Percentiles rank a stretch among this genome's conserved stretches.
These are phyloP conservation scores for Talaromyces sp. DNA, from an alignment of 2,329 filamentous ascomycete genomes.

Conservation along the genomic window DNA sequence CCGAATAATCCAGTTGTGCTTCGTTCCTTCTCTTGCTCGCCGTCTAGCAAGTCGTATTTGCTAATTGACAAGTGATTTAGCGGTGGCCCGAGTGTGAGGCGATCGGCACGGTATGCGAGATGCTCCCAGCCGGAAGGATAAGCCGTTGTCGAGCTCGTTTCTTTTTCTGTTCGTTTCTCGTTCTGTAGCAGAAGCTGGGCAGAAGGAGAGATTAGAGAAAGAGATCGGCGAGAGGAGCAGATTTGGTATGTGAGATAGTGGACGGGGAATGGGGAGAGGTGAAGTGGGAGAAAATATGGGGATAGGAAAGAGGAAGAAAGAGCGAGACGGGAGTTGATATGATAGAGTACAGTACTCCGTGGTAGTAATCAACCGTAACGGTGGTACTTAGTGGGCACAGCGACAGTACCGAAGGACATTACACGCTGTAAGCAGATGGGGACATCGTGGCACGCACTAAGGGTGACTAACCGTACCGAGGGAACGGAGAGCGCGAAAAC, in stretches of 20 bases:
- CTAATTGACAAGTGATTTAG: slow-evolving; percentile 12
- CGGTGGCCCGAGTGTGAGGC: slow-evolving; percentile 22
- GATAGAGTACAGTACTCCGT: slow-evolving; percentile 18
- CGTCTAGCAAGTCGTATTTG: not conserved
- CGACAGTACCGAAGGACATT: not conserved
- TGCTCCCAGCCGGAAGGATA: slow-evolving; percentile 16
- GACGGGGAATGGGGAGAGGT: not conserved
- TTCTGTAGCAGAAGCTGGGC: slow-evolving; percentile 21
- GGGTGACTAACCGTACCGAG: slow-evolving; percentile 16
- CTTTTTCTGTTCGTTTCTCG: slow-evolving; percentile 13
- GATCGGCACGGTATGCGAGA: slow-evolving; percentile 21
- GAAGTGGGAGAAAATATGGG: slow-evolving; percentile 17
- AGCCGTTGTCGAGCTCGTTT: slow-evolving; percentile 11
- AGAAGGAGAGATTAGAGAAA: slow-evolving; percentile 17
- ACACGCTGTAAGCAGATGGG: not conserved
- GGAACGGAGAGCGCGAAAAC: slow-evolving; percentile 14
- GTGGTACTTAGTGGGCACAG: not conserved
- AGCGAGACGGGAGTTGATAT: slow-evolving; percentile 12
- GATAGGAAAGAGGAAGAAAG: not conserved
- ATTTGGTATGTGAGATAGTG: slow-evolving; percentile 16
- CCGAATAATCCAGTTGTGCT: not conserved
- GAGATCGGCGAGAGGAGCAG: slow-evolving; percentile 19
- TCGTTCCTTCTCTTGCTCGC: not conserved
- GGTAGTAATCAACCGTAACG: not conserved
- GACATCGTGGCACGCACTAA: slow-evolving; percentile 9